These are phyloP conservation scores for Neocatenulostroma microsporum DNA, from an alignment of 2,329 filamentous ascomycete species.

Conservation along the genomic window DNA sequence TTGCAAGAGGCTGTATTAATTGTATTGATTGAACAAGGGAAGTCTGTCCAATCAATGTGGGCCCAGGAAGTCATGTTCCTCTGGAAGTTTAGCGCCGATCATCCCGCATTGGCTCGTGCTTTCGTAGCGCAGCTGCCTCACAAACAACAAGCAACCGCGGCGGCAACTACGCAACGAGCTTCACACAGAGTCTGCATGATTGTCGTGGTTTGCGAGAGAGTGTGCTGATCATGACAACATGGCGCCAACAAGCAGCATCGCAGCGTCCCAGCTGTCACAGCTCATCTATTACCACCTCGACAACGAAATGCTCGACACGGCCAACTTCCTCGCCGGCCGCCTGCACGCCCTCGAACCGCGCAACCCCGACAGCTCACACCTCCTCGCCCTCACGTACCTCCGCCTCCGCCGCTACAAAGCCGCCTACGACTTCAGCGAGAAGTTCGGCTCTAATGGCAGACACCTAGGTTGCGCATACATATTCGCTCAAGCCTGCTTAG, in stretches of 20 bases:
- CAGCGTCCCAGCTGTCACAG: constrained; percentile 55
- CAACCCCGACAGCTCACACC: constrained; percentile 70
- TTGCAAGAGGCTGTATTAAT: too few species aligned
- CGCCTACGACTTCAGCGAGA: constrained; percentile 74
- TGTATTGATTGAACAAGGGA: too few species aligned
- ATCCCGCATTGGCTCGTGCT: not conserved
- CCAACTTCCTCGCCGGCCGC: constrained; percentile 85
- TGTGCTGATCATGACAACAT: constrained; percentile 33
- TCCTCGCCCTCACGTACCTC: constrained; percentile 77
- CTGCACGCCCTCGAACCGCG: constrained; percentile 76
- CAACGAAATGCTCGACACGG: constrained; percentile 81
- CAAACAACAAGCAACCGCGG: constrained; percentile 2
- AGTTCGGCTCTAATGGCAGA: constrained; percentile 58
- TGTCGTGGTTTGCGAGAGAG: too few species aligned
- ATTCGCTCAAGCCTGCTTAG: constrained; percentile 81
- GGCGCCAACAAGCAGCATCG: constrained; percentile 48
- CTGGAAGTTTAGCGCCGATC: not conserved
- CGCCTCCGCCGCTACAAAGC: constrained; percentile 75
- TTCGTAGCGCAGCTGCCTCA: constrained; percentile 3
- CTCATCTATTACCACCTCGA: constrained; percentile 71
- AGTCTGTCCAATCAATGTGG: too few species aligned
- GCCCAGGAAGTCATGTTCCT: too few species aligned
- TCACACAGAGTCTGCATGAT: not conserved
- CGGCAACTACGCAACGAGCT: not conserved
- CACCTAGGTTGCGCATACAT: constrained; percentile 86